phyloP scores from a whole-genome alignment of 164 flowering plant species.

The Tetracentron sinense region DNA sequence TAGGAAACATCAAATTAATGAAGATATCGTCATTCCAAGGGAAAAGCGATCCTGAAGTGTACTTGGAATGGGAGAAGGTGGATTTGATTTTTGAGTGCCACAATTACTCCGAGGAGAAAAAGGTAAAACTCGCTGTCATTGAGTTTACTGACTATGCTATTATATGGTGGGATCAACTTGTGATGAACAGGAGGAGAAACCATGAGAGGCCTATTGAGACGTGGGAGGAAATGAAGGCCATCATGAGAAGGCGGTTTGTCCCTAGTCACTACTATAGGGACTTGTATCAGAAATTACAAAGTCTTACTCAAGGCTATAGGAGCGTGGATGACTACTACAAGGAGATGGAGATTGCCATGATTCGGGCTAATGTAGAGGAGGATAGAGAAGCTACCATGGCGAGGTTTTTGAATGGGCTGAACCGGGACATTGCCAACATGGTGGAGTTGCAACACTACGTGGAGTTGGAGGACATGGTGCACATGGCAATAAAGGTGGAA shows the following conservation, averaged over 20 bases:
- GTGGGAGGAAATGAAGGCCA: slow-evolving; percentile 13
- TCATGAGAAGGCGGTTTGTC: slow-evolving; percentile 18
- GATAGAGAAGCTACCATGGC: slow-evolving; percentile 4
- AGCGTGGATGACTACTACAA: slow-evolving; percentile 18
- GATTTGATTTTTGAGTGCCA: slow-evolving; percentile 5
- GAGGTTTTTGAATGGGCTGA: not conserved
- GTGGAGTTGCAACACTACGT: not conserved
- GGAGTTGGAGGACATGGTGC: not conserved
- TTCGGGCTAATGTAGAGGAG: not conserved
- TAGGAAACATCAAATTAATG: not conserved
- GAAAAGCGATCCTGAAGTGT: slow-evolving; percentile 2
- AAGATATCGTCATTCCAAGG: slow-evolving; percentile 7
- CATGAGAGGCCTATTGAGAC: slow-evolving; percentile 10
- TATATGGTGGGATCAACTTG: slow-evolving; percentile 14
- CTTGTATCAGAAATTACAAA: slow-evolving; percentile 11
- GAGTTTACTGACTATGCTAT: slow-evolving; percentile 9
- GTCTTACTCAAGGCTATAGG: slow-evolving; percentile 9
- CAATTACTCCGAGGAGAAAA: not conserved
- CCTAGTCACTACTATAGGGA: slow-evolving; percentile 14
- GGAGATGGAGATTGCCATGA: slow-evolving; percentile 11
- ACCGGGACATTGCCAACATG: not conserved
- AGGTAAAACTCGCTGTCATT: not conserved
- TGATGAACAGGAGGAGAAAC: not conserved
- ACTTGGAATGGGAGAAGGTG: slow-evolving; percentile 7
- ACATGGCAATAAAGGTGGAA: not conserved